Percentiles rank a stretch among this genome's conserved stretches.
Evolutionary conservation across 2,329 filamentous ascomycete genomes (phyloP).

Genomic region (Aspergillus spinulosporus): DNA sequence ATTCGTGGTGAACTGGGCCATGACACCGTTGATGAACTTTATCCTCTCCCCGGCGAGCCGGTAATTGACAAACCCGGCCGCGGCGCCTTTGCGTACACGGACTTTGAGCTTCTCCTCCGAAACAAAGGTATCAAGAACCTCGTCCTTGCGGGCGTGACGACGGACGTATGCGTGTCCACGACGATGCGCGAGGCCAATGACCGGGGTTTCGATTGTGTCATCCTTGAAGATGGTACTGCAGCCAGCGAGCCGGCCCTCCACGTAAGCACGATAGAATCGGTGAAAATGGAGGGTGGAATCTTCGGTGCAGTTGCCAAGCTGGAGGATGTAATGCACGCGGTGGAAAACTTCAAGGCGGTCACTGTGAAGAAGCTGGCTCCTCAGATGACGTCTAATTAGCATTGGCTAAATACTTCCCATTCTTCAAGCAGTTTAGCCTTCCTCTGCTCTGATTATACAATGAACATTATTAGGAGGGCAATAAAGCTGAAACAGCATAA

Average conservation of each 20-base stretch:
- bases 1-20: constrained; percentile 60
- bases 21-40: constrained; percentile 57
- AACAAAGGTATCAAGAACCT: constrained; percentile 55
- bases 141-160: constrained; percentile 56
- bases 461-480: neutral
- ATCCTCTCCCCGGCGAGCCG: constrained; percentile 49
- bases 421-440: constrained; percentile 6
- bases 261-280: constrained; percentile 43
- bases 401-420: neutral
- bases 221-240: constrained; percentile 53
- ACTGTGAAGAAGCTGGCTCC: constrained; percentile 47
- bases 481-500: neutral
- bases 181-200: constrained; percentile 60
- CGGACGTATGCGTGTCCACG: constrained; percentile 57
- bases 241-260: constrained; percentile 46
- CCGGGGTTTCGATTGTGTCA: constrained; percentile 55
- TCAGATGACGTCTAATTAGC: constrained; percentile 35
- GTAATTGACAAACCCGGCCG: constrained; percentile 58
- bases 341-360: constrained; percentile 44
- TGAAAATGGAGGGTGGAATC: constrained; percentile 51
- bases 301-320: constrained; percentile 43
- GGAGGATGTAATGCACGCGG: constrained; percentile 42
- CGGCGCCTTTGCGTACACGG: constrained; percentile 56
- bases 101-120: constrained; percentile 54
- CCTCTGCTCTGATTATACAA: neutral